Evolutionary conservation across 192 early-diverging fungal genomes (phyloP), one percentile per base, ranked within the genome.

Genomic region (Obelidium mucronatum): DNA sequence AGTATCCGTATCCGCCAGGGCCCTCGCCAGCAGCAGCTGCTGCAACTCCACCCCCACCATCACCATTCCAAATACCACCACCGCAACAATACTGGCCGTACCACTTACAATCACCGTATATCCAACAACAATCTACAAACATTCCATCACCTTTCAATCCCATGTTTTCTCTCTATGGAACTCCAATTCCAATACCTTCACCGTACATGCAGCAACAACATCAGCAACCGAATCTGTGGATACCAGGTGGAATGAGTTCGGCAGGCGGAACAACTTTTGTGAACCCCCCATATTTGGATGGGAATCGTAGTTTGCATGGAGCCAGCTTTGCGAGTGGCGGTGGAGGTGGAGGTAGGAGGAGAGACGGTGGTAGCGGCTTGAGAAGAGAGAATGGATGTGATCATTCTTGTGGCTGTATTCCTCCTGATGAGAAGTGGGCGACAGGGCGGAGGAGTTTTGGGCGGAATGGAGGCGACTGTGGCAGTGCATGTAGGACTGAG

Each of bases 381-480:
- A 31, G 24, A 15, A 26, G 58, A 15, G 19, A 26, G 33, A 60
- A 28, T 15, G n/a, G 58, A 28, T 60, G 58, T 28, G 58, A 60
- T 33, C 58, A 60, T 60, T 60, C 58, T 17, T 60, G 58, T 33
- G 58, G 58, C 13, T 60, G 58, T 33, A 17, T 60, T 33, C 58
- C 58, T 28, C n/a, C 26, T 33, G 33, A 60, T 26, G 24, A 17
- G 2, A 24, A 60, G 2, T 11, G 26, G 33, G 15, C 58, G 58
- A 15, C n/a, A n/a, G 58, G 30, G 33, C 6, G 44, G 19, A 24
- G 4, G 58, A 33, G 33, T 2, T 11, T 2, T 17, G 58, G 33
- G 33, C 15, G 26, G 58, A 60, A 60, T 26, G 44, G 44, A 6
- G 44, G 44, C 8, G 44, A 48, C 44, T 6, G 44, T 6, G 44